Evolutionary conservation across 1,139 yeast species (phyloP), one percentile per base, ranked within the genome.

Genomic region (Candida sp.): DNA sequence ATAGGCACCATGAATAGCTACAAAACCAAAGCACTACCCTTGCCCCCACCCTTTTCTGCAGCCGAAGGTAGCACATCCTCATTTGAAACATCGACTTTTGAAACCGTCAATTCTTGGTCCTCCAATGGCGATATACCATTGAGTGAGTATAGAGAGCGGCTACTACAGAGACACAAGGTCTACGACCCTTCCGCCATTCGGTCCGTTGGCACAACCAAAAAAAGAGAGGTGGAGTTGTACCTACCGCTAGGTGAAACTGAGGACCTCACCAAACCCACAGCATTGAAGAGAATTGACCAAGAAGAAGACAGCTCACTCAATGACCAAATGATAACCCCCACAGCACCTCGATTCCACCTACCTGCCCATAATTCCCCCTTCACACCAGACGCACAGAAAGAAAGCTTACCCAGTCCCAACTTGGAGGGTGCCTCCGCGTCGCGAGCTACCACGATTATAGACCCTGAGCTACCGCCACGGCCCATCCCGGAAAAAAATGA

Each of bases 391-490:
- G 33, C 9, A 5, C 26, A n/a, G 8, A 6, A 12, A 2, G 42
- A 42, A 6, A 7, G 30, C 5, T 35, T 47, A 17, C 49, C 46
- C 17, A 47, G 49, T 35, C 49, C 49, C 2, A 47, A 26, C 6
- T 23, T 47, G 9, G 46, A 47, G 4, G 32, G 32, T 12, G 33
- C 33, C 1, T 30, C 7, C 8, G 12, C 43, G 12, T 22, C 43
- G 12, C 31, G 9, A 38, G 2, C 22, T n/a, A 11, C 23, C 5
- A 26, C 31, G 7, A 25, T 9, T 22, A n/a, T 17, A 12, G 26
- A 34, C 38, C 23, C 4, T 34, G 17, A 6, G 12, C 22, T 38
- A 26, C 31, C 31, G 4, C 8, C 22, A 4, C 22, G 5, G 9
- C 5, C 9, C 28, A 3, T 31, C 6, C 7, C 31, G 3, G 32